phyloP scores from a whole-genome alignment of 345 rosid species.

The Eucalyptus camaldulensis region DNA sequence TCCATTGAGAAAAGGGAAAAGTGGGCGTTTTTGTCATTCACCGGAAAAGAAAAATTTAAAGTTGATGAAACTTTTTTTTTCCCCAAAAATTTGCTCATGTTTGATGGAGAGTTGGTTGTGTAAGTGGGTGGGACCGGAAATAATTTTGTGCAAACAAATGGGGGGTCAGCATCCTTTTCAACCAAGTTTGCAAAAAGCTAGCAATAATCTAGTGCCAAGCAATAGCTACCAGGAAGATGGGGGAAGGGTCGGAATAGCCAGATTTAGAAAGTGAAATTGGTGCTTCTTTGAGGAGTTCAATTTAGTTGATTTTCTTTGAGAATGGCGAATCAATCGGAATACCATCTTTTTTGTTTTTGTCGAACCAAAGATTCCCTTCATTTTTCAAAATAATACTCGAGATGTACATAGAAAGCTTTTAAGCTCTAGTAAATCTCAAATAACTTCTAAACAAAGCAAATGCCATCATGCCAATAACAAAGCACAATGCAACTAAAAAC shows the following conservation, averaged over 20 bases:
- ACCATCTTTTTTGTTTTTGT: not conserved
- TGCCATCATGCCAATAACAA: too few species aligned
- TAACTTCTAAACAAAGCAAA: too few species aligned
- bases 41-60: not conserved
- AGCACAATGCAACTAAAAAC: too few species aligned
- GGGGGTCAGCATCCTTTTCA: not conserved
- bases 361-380: too few species aligned
- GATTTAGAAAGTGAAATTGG: not conserved
- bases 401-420: not conserved
- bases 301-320: not conserved
- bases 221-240: not conserved
- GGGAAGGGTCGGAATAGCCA: not conserved
- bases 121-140: not conserved
- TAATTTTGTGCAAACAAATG: not conserved
- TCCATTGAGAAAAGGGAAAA: not conserved
- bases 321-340: not conserved
- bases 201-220: not conserved
- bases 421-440: too few species aligned
- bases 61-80: not conserved
- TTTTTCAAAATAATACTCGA: not conserved
- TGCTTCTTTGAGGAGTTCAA: not conserved
- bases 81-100: not conserved
- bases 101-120: not conserved
- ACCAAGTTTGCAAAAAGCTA: not conserved
- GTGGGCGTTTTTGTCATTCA: not conserved